These are phyloP conservation scores for Lactarius pseudohatsudake DNA, from an alignment of 768 basidiomycete genomes.

Conservation along the genomic window DNA sequence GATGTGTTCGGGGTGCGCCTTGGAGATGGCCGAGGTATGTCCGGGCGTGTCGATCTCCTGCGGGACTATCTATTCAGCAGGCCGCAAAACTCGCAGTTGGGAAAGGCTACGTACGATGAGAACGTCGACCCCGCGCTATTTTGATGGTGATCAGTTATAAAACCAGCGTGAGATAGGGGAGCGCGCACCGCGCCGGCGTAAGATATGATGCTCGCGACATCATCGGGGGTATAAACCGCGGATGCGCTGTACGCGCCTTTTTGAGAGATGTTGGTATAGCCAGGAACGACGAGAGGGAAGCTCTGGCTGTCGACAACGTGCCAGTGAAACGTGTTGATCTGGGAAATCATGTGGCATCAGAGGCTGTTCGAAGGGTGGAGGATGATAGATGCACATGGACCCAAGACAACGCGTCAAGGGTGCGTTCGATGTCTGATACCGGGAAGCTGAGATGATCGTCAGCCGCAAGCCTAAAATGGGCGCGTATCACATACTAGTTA, in stretches of 20 bases:
- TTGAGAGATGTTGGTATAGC: constrained; percentile 39
- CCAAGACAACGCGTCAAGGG: constrained; percentile 19
- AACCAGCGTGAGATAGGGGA: background rate
- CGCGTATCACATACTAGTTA: constrained; percentile 47
- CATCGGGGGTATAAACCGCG: constrained; percentile 38
- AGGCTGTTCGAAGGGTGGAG: too few species aligned
- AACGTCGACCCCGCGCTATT: constrained; percentile 51
- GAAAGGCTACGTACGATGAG: constrained; percentile 36
- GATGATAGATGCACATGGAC: constrained; percentile 26
- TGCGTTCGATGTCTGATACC: constrained; percentile 17
- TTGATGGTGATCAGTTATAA: background rate
- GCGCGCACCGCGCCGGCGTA: constrained; percentile 47
- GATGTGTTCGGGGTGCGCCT: constrained; percentile 69
- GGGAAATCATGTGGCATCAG: background rate
- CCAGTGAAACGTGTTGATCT: constrained; percentile 52
- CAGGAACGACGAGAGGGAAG: constrained; percentile 47
- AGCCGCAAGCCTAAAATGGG: constrained; percentile 3
- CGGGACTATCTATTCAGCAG: constrained; percentile 31
- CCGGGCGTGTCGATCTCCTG: constrained; percentile 85
- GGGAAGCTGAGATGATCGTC: constrained; percentile 2
- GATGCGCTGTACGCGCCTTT: constrained; percentile 46
- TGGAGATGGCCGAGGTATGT: constrained; percentile 66
- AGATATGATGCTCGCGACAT: constrained; percentile 42
- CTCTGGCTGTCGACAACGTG: constrained; percentile 52
- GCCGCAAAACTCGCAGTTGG: background rate